Conservation (phyloP, 2,329 filamentous ascomycete genomes). For the Phyllosticta citriasiana region DNA sequence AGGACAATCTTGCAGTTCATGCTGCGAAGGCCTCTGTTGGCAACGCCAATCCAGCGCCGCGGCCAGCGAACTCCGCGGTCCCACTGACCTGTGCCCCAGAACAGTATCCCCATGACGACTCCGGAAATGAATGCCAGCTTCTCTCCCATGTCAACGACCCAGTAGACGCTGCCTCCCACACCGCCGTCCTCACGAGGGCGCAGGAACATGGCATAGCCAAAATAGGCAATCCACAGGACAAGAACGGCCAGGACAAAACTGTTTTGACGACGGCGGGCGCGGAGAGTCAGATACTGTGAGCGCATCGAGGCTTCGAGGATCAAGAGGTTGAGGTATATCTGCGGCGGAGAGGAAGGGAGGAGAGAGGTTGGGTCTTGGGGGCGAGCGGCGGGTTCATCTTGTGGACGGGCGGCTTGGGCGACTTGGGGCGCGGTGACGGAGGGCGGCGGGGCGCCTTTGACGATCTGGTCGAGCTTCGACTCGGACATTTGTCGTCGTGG, state of each 20-base stretch:
- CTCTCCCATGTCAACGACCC: slow-evolving; percentile 83
- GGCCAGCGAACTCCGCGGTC: slow-evolving; percentile 93
- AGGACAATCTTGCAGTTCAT: slow-evolving; percentile 97
- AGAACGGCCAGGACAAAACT: slow-evolving; percentile 83
- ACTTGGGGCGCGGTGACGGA: slow-evolving; percentile 39
- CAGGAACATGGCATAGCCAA: slow-evolving; percentile 84
- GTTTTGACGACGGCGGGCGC: slow-evolving; percentile 80
- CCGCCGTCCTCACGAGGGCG: slow-evolving; percentile 95
- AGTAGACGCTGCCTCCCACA: slow-evolving; percentile 89
- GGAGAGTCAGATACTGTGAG: slow-evolving; percentile 83
- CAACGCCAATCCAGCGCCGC: slow-evolving; percentile 75
- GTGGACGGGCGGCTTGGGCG: slow-evolving; percentile 26
- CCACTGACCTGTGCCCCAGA: slow-evolving; percentile 95
- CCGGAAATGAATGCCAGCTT: slow-evolving; percentile 89
- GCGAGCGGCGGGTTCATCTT: slow-evolving; percentile 24
- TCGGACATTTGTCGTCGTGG: slow-evolving; percentile 44
- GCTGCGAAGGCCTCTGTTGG: slow-evolving; percentile 77
- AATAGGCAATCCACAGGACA: slow-evolving; percentile 69
- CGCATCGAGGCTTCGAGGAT: slow-evolving; percentile 92
- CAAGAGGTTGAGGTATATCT: slow-evolving; percentile 96
- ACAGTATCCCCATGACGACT: slow-evolving; percentile 71
- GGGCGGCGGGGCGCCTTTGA: slow-evolving; percentile 75
- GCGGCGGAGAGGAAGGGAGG: slow-evolving; percentile 81
- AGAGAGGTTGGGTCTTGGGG: slow-evolving; percentile 62
- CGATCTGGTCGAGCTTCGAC: slow-evolving; percentile 67